Base-by-base conservation (phyloP, 169 alveolate genomes). In the Eimeria necatrix region DNA sequence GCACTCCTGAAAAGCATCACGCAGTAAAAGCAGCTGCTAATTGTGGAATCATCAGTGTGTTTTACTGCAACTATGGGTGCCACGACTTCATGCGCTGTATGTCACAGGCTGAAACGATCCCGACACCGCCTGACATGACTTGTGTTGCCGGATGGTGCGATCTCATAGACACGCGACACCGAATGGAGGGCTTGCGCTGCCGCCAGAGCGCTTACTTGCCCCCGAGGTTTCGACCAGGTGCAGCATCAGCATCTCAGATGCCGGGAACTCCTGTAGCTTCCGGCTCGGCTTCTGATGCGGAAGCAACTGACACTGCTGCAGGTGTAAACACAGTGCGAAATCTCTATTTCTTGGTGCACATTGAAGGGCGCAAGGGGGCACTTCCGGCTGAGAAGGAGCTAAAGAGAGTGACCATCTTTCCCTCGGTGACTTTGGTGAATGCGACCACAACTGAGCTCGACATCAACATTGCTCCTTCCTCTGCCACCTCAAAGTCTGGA, bases 361-460 rank as follows among this genome's bases (percentile, higher is more conserved):
- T 96, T 52, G 96, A 95, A 53, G 93, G 96, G 91, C 56, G 95
- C 68, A 94, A 95, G 95, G 96, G 98, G 86, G 97, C 97, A 4
- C 74, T 97, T 80, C 98, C 98, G 16, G 98, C 98, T 32, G 97
- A 97, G 78, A 96, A 95, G 68, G 97, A 97, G 52, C 70, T 97
- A 85, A 95, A 94, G 32, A 97, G 96, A 24, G 95, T 97, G 60
- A 95, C 96, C 32, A 97, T 97, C 46, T 97, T 95, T 85, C 98
- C 98, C 14, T 97, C 98, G 53, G 95, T 97, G n/a, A 96, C 97
- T 61, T 92, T 97, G 74, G 97, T 97, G 90, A 97, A 97, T 93
- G 97, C 98, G 41, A 95, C 97, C 78, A 97, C 98, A 9, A 95
- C 97, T 26, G 97, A 96, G 90, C 96, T 97, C 22, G 98, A 96